Percentiles rank a stretch among this genome's conserved stretches.
Evolutionary conservation across 2,329 filamentous ascomycete genomes (phyloP).

Genomic region (Didymella sp.): DNA sequence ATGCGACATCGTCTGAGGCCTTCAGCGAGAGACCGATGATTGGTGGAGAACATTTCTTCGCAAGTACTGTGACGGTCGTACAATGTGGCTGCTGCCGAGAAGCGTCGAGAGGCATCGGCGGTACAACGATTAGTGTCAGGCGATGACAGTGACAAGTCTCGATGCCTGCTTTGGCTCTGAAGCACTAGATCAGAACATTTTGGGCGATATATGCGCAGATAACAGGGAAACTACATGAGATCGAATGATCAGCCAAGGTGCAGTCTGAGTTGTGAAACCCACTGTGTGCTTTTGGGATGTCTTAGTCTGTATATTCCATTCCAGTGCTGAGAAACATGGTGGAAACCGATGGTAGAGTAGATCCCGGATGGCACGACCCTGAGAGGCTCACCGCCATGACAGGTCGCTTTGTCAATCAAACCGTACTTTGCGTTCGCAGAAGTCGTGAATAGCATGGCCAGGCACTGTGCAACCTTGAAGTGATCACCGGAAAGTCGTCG

Average conservation of each 20-base stretch:
- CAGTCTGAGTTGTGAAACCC: neutral
- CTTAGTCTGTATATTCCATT: neutral
- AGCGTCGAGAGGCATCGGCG: neutral
- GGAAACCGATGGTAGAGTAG: neutral
- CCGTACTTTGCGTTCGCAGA: neutral
- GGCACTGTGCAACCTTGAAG: neutral
- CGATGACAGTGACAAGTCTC: neutral
- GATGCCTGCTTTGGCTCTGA: neutral
- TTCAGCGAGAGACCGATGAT: neutral
- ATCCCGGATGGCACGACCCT: neutral
- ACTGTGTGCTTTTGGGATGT: neutral
- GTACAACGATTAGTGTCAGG: neutral
- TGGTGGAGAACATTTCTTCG: neutral
- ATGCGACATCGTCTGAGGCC: slow-evolving; percentile 14
- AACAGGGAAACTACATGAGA: neutral
- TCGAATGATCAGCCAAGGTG: neutral
- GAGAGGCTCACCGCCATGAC: neutral
- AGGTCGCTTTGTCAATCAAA: too few species aligned
- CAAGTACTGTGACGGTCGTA: neutral
- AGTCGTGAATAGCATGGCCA: neutral
- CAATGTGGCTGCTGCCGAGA: slow-evolving; percentile 1
- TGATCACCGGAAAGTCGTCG: neutral
- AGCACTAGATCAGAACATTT: neutral
- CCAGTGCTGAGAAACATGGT: neutral
- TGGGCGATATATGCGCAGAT: neutral